phyloP scores from a whole-genome alignment of 495 filamentous ascomycete species.

The Penicillium alfredii region DNA sequence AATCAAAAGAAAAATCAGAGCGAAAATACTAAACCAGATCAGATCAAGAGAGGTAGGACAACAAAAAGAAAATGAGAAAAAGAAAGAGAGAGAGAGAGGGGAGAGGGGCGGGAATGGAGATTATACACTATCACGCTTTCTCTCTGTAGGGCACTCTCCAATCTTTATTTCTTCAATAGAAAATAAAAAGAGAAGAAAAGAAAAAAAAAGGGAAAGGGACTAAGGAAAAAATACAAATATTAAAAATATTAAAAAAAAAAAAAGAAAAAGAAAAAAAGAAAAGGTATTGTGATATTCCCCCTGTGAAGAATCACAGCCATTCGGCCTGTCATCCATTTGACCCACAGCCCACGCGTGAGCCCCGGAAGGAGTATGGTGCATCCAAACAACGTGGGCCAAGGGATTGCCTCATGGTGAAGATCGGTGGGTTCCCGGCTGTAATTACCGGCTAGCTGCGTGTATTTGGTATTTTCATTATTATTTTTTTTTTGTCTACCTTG shows the following conservation, averaged over 20 bases:
- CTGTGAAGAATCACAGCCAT: conserved; percentile 30
- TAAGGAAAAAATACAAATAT: conserved; percentile 2
- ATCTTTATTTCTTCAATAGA: conserved; percentile 1
- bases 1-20: conserved; percentile 9
- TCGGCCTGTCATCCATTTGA: conserved; percentile 38
- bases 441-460: too few species aligned
- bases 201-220: conserved; percentile 1
- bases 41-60: too few species aligned
- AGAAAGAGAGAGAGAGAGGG: conserved; percentile 14
- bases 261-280: conserved; percentile 9
- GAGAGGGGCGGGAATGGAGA: conserved; percentile 17
- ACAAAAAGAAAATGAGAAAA: conserved; percentile 9
- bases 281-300: conserved; percentile 3
- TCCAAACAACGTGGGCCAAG: conserved; percentile 41
- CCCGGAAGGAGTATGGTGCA: conserved; percentile 39
- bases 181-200: conserved; percentile 1
- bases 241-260: conserved; percentile 7
- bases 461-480: too few species aligned
- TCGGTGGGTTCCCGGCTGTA: conserved; percentile 26
- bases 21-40: too few species aligned
- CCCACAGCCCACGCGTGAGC: conserved; percentile 40
- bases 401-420: conserved; percentile 26
- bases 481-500: too few species aligned
- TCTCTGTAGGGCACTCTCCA: too few species aligned
- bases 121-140: conserved; percentile 8